Base-by-base conservation (phyloP, 768 basidiomycete genomes). In the Baorangia bicolor region DNA sequence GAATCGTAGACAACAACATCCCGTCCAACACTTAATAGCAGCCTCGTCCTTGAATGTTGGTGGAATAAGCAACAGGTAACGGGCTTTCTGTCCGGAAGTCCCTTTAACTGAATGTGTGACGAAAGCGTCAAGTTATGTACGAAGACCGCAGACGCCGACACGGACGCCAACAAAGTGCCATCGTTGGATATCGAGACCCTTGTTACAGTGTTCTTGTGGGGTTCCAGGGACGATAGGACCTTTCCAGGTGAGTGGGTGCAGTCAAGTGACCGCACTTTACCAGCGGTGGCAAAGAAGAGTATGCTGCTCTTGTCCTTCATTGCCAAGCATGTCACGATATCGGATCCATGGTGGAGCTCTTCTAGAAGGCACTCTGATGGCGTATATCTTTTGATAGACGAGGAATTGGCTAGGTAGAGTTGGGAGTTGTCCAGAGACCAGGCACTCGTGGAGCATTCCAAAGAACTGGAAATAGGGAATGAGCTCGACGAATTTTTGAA, bases 1-100 rank as follows among this genome's bases (percentile, higher is more conserved):
- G 79, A 80, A 59, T 90, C 88, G 55, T 84, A 92, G 20, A 89
- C 74, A 20, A 82, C 59, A 4, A 92, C 57, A 40, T 82, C 78
- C 41, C 74, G 74, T 0, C 81, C 82, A 18, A 77, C 64, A 3
- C 78, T 78, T 4, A 91, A 70, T 4, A 91, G 70, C 20, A 91
- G 75, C 41, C 78, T 76, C 8, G 82, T 83, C n/a, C 81, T 81
- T 2, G 77, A 71, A 65, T 89, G 85, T 12, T 79, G 76, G 62
- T 89, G 87, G 59, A 90, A 90, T 27, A 73, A 67, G 53, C 85
- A 84, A 14, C 80, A 74, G 0, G 70, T 74, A 39, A 84, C 73
- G n/a, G 69, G 56, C 49, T 72, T 73, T 28, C 62, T 63, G 31
- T 66, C 61, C 1, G 81, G 75, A 3, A 87, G 68, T 1, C 86